A percentile compares a stretch with the other conserved stretches of the same genome.
Conservation (phyloP, 2,329 filamentous ascomycete genomes). For the Xylaria digitata region DNA sequence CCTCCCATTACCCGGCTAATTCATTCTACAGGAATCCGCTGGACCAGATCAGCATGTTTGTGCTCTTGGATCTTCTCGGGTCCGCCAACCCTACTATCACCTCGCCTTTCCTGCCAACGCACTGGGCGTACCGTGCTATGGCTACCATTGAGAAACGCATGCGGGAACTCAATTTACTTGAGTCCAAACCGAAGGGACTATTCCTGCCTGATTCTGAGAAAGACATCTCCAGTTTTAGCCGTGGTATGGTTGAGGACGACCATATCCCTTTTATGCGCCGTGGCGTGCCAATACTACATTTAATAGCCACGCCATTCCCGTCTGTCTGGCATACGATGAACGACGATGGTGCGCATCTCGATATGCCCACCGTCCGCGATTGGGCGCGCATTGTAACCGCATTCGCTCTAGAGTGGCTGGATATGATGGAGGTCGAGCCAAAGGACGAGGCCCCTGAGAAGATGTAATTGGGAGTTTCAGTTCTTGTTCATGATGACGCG, state of each 20-base stretch:
- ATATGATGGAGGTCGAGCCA: conserved; percentile 63
- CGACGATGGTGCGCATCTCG: conserved; percentile 79
- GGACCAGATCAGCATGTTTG: conserved; percentile 78
- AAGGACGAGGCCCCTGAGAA: conserved; percentile 31
- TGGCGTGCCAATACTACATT: conserved; percentile 79
- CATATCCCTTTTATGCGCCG: conserved; percentile 80
- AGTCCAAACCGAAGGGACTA: conserved; percentile 49
- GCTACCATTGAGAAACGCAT: conserved; percentile 73
- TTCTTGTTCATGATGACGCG: conserved; percentile 5
- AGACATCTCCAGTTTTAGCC: conserved; percentile 50
- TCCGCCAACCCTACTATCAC: conserved; percentile 69
- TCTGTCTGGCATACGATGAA: conserved; percentile 76
- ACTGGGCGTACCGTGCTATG: conserved; percentile 82
- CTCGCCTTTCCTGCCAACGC: conserved; percentile 80
- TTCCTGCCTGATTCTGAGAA: conserved; percentile 70
- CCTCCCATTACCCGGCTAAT: conserved; percentile 70
- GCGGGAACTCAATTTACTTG: conserved; percentile 66
- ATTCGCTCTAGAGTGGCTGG: conserved; percentile 84
- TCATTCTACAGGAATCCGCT: conserved; percentile 76
- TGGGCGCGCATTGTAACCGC: conserved; percentile 79
- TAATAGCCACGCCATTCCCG: conserved; percentile 80
- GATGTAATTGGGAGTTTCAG: conserved; percentile 11
- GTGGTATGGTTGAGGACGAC: conserved; percentile 71
- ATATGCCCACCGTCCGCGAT: conserved; percentile 77
- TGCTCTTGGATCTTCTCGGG: conserved; percentile 80